phyloP scores from a whole-genome alignment of 176 grass and related monocot species.

The Pontederia paniculata region DNA sequence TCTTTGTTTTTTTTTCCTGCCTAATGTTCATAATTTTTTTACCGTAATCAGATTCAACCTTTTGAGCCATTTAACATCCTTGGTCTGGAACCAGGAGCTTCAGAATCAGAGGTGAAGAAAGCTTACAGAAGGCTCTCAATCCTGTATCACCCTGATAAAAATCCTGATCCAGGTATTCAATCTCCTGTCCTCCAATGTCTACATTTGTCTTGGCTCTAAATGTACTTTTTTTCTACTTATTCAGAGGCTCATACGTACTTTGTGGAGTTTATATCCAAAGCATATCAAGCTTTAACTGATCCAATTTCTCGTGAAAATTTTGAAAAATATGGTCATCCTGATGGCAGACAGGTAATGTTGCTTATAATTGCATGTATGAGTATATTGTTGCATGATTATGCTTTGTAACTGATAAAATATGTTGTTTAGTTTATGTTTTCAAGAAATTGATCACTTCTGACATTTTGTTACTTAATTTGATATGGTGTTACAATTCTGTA shows the following conservation, averaged over 20 bases:
- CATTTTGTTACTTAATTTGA: background rate
- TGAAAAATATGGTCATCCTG: conserved; percentile 99
- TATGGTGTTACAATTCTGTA: no score
- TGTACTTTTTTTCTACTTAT: conserved; percentile 19
- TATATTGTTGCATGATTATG: conserved; percentile 1
- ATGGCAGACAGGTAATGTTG: conserved; percentile 72
- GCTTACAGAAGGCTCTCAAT: conserved; percentile 91
- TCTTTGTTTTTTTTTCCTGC: background rate
- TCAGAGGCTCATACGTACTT: conserved; percentile 97
- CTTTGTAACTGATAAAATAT: conserved; percentile 9
- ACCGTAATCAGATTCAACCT: conserved; percentile 46
- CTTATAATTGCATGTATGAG: background rate
- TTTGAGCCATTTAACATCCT: conserved; percentile 99
- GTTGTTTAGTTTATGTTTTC: background rate
- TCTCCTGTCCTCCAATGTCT: background rate
- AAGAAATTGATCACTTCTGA: background rate
- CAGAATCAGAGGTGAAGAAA: conserved; percentile 85
- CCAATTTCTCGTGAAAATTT: conserved; percentile 93
- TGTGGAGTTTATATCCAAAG: conserved; percentile 96
- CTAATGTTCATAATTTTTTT: conserved; percentile 16
- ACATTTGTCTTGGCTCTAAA: conserved; percentile 3
- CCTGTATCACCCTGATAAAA: conserved; percentile 98
- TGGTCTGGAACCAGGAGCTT: conserved; percentile 74
- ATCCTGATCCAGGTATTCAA: conserved; percentile 81
- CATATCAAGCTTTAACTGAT: conserved; percentile 96